Base-by-base conservation (phyloP, 163 green algal genomes). In the Coccomyxa subellipsoidea region DNA sequence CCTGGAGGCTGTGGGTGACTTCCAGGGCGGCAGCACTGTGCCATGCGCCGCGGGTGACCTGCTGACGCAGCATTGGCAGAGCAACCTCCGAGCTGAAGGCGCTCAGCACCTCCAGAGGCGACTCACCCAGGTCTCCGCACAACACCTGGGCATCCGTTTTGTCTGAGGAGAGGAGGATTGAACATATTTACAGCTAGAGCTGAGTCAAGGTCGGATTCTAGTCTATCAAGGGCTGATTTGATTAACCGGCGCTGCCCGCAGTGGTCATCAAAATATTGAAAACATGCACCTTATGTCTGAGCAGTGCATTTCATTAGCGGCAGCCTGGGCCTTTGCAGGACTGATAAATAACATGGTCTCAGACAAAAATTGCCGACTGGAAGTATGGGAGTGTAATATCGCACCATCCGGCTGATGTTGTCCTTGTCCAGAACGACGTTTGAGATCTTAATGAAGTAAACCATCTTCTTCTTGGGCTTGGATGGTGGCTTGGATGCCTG, bases 391-490 rank as follows among this genome's bases (percentile, higher is more conserved):
- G 27, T 35, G 35, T 47, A 70, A n/a, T 29, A 66, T 78, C 75
- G 77, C 9, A 35, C 23, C 2, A 31, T 31, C 0, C n/a, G 5
- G 18, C 7, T 31, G 32, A 32, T 59, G 25, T 29, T 40, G 15
- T 75, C 39, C 31, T 73, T 83, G 35, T 83, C 59, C 40, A 81
- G 27, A 54, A 32, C 89, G 7, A 76, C 83, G 21, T 86, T 70
- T 27, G 83, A 59, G 8, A 89, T 86, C 87, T 97, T 98, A 38
- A 97, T 36, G 81, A 98, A 97, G 83, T 96, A 98, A 0, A 96
- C 85, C 0, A 91, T 91, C 84, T 97, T 97, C 71, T 93, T 91
- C 83, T 93, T 94, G 80, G 94, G 91, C 78, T 96, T 96, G 5
- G 69, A 36, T 2, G 89, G 90, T 8, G 92, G 90, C 75, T 94